Base-by-base conservation (phyloP, 352 stramenopile genomes). In the Blastocystis sp. region DNA sequence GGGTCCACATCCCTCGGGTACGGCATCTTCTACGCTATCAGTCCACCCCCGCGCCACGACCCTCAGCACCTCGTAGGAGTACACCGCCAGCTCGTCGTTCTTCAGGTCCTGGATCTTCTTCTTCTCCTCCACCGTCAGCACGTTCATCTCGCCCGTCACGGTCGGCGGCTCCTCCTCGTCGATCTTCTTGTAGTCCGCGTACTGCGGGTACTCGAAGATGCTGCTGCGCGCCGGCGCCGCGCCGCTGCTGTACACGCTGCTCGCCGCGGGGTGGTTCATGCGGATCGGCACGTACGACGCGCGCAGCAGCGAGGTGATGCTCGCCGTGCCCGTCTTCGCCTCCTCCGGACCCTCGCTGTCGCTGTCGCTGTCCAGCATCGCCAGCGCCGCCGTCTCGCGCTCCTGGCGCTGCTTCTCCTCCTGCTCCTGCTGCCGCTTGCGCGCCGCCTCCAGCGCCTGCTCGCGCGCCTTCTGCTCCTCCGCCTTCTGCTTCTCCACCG, bases 1-100 rank as follows among this genome's bases (percentile, higher is more conserved):
- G 74, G 34, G 80, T 89, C 79, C n/a, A 89, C 74, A 80, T 81
- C 79, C 74, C 21, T 74, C 34, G 76, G 76, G n/a, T 74, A 87
- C 11, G 43, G 62, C 24, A 54, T 19, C 24, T 14, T 87, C 68
- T 87, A 74, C 14, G 24, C 28, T 0, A 59, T 87, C 43, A 76
- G 19, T 48, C 10, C 45, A 24, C 21, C 28, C 6, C 17, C n/a
- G 63, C 28, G 80, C 11, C 19, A 17, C 28, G 2, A 57, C n/a
- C 21, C 11, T 69, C 38, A 89, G 19, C 7, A 68, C 40, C 11
- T 38, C 21, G 64, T 82, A 78, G 9, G 79, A 40, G 74, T 81
- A 81, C 1, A 81, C 38, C 21, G 19, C n/a, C 21, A 81, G 71
- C 40, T 59, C 24, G 40, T 65, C 71, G n/a, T 66, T 65, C n/a